Percentiles rank a stretch among this genome's conserved stretches.
phyloP scores from a whole-genome alignment of 495 filamentous ascomycete species.

The Daldinia bambusicola region DNA sequence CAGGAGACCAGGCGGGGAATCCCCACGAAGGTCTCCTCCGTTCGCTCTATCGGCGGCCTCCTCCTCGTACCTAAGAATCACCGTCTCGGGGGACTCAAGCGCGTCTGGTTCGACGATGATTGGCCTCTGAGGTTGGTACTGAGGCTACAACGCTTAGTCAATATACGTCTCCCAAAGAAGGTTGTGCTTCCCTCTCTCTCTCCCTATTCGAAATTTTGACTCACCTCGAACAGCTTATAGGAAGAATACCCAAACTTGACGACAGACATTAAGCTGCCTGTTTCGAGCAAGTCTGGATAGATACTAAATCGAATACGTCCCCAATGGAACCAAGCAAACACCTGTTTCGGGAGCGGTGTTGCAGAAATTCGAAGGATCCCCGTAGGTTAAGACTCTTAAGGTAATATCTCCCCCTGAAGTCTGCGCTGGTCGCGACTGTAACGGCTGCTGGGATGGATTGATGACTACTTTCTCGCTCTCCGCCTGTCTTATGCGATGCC shows the following conservation, averaged over 20 bases:
- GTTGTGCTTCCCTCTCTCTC: background rate
- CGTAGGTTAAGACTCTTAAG: conserved; percentile 21
- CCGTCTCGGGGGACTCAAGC: conserved; percentile 60
- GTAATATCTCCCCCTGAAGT: background rate
- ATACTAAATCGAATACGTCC: conserved; percentile 29
- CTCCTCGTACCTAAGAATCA: conserved; percentile 59
- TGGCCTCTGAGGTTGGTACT: conserved; percentile 58
- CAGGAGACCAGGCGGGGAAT: conserved; percentile 62
- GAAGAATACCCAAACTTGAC: conserved; percentile 59
- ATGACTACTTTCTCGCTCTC: conserved; percentile 16
- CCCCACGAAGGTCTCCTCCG: conserved; percentile 61
- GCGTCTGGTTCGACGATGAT: conserved; percentile 61
- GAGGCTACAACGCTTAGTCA: conserved; percentile 50
- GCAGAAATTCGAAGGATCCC: conserved; percentile 37
- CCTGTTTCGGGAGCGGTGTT: conserved; percentile 49
- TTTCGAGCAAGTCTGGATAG: conserved; percentile 25
- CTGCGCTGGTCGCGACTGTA: background rate
- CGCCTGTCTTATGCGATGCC: conserved; percentile 46
- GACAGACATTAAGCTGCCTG: conserved; percentile 62
- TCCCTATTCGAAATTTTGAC: conserved; percentile 28
- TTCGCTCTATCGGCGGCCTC: conserved; percentile 58
- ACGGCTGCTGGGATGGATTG: conserved; percentile 2
- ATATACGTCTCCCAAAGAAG: conserved; percentile 7
- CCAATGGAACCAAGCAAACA: conserved; percentile 37
- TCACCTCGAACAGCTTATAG: conserved; percentile 64